Evolutionary conservation across 2,329 filamentous ascomycete genomes (phyloP).

Genomic region (Microcyclospora tardicrescens): DNA sequence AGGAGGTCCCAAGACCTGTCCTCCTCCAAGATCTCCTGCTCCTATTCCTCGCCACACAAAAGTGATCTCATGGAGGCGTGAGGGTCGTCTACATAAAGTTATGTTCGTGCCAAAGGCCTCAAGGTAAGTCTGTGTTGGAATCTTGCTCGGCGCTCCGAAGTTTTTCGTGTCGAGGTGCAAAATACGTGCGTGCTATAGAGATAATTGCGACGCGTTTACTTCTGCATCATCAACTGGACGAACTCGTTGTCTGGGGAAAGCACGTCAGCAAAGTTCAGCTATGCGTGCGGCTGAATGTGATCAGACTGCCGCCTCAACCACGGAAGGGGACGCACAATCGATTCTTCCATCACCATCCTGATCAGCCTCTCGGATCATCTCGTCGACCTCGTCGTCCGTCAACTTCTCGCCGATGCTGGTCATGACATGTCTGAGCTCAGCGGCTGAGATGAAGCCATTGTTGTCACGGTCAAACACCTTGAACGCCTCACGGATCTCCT

Average conservation of each 20-base stretch:
- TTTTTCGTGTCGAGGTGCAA: no score
- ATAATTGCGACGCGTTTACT: slow-evolving; percentile 22
- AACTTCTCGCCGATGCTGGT: slow-evolving; percentile 52
- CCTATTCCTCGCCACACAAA: no score
- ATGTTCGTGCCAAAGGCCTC: no score
- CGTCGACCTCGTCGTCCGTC: slow-evolving; percentile 50
- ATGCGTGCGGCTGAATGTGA: not conserved
- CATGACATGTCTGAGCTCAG: slow-evolving; percentile 51
- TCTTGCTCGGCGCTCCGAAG: no score
- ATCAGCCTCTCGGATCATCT: slow-evolving; percentile 54
- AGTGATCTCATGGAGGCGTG: no score
- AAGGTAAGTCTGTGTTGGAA: no score
- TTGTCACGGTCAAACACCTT: slow-evolving; percentile 54
- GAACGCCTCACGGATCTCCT: slow-evolving; percentile 54
- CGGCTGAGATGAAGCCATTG: slow-evolving; percentile 51
- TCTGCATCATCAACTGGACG: slow-evolving; percentile 45
- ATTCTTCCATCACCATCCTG: slow-evolving; percentile 52
- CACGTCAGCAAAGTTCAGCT: slow-evolving; percentile 7
- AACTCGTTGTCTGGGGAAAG: slow-evolving; percentile 39
- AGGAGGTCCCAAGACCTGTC: no score
- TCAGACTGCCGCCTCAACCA: not conserved
- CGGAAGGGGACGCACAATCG: slow-evolving; percentile 41
- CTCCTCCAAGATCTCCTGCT: no score
- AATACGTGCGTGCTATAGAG: not conserved
- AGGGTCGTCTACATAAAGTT: no score